Evolutionary conservation across 495 filamentous ascomycete species (phyloP).

Genomic region (Hypoxylon perforatum): DNA sequence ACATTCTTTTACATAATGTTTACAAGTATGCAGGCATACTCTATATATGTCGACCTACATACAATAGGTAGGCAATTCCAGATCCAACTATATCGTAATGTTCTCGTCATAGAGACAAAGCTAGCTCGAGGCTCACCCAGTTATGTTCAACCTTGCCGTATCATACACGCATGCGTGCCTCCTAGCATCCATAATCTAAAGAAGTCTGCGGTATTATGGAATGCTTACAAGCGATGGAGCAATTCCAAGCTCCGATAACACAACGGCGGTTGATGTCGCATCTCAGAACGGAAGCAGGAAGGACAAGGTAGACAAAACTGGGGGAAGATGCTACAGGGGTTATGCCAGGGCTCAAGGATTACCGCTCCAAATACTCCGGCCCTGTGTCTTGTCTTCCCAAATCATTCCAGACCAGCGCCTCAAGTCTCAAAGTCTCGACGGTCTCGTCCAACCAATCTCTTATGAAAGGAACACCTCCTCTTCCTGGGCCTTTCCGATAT

Average conservation of each 20-base stretch:
- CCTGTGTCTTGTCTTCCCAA: slow-evolving; percentile 19
- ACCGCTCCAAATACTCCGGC: slow-evolving; percentile 36
- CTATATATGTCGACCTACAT: not conserved
- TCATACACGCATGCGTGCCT: not conserved
- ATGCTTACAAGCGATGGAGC: slow-evolving; percentile 8
- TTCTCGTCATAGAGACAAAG: not conserved
- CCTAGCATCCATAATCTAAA: not conserved
- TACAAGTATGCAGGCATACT: not conserved
- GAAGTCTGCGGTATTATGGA: not conserved
- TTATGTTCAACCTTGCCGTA: not conserved
- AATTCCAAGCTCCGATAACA: slow-evolving; percentile 22
- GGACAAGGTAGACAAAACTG: slow-evolving; percentile 23
- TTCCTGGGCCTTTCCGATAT: slow-evolving; percentile 28
- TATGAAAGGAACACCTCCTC: slow-evolving; percentile 27
- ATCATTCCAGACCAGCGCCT: slow-evolving; percentile 3
- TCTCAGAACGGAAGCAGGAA: slow-evolving; percentile 16
- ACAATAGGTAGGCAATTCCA: not conserved
- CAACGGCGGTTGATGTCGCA: slow-evolving; percentile 21
- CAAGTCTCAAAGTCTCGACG: slow-evolving; percentile 18
- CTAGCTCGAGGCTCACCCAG: not conserved
- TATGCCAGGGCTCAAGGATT: slow-evolving; percentile 35
- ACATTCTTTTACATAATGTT: not conserved
- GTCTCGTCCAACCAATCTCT: slow-evolving; percentile 29
- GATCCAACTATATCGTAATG: slow-evolving; percentile 1
- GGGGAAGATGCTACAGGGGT: slow-evolving; percentile 22